Evolutionary conservation across 345 rosid genomes (phyloP).

Genomic region (Pistacia atlantica): DNA sequence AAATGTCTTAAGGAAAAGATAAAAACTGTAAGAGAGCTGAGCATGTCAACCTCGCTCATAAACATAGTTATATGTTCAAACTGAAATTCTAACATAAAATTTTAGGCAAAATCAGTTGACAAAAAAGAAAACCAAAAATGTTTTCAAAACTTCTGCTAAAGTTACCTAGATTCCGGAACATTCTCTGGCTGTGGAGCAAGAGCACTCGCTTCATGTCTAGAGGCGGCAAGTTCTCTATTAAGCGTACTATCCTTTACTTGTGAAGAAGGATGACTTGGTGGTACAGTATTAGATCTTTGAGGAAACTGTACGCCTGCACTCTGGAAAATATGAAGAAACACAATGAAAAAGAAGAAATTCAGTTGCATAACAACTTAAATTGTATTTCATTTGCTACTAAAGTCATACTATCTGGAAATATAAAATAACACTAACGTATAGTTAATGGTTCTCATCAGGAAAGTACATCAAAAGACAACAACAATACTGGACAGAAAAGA

Average conservation of each 20-base stretch:
- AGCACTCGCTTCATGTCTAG: constrained; percentile 48
- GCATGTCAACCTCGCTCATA: background rate
- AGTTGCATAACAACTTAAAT: background rate
- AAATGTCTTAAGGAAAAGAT: background rate
- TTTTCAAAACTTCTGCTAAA: background rate
- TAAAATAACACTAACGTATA: background rate
- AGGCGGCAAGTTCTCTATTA: constrained; percentile 59
- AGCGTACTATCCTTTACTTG: constrained; percentile 48
- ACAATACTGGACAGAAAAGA: background rate
- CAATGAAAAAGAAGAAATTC: background rate
- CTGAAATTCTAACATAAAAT: background rate
- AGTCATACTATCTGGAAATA: background rate
- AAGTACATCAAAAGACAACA: constrained; percentile 3
- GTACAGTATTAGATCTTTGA: constrained; percentile 45
- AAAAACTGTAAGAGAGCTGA: background rate
- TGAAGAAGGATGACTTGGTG: constrained; percentile 41
- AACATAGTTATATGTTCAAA: background rate
- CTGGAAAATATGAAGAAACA: constrained; percentile 41
- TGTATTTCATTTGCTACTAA: background rate
- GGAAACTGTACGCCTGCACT: constrained; percentile 85
- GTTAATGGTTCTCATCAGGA: background rate
- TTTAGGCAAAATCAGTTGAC: background rate
- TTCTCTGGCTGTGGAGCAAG: constrained; percentile 45
- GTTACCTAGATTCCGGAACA: constrained; percentile 79
- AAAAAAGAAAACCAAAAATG: constrained; percentile 1